Evolutionary conservation across 352 stramenopile genomes (phyloP), one percentile per base, ranked within the genome.

Genomic region (Phytophthora fragariaefolia): DNA sequence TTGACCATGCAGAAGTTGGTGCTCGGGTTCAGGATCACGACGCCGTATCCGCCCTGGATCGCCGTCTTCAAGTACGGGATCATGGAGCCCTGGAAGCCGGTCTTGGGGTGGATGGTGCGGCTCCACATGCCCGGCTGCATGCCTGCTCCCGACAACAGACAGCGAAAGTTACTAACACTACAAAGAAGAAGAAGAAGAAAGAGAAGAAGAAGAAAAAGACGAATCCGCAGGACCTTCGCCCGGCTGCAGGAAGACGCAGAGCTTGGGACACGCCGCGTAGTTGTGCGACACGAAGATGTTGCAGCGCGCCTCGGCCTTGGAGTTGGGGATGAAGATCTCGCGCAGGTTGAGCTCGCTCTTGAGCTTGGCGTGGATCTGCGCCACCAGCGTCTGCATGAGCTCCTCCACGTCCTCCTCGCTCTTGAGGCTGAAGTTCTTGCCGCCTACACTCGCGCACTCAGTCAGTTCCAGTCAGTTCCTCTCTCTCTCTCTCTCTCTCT

Each of bases 291-390:
- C 82, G 46, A 96, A 96, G 73, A 96, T 89, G 64, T 87, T 95
- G 73, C 89, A 95, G 30, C 83, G 85, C 43, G 89, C 89, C 56
- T 95, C 87, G 20, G 89, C 89, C 61, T 93, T 94, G 58, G 85
- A 90, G 70, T 93, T 95, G 13, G 89, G 89, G 64, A 96, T 96
- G 66, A 90, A 95, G 52, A 93, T 91, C 71, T 96, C 89, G 63
- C 83, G 82, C 57, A 96, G 66, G 20, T 83, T 79, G 17, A 96
- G 73, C 63, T 96, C 89, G 45, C 85, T 92, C 71, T 93, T 93
- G 58, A 96, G 79, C 56, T 94, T 94, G 58, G 82, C 61, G 71
- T 96, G 89, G 61, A 96, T 94, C 66, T 95, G 86, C 24, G 81
- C 82, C 52, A 95, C 73, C 13, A 95, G 78, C 58, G 83, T 84